A percentile compares a stretch with the other conserved stretches of the same genome.
Conservation (phyloP, 371 early-diverging fungal genomes). For the Syncephalastrum monosporum region DNA sequence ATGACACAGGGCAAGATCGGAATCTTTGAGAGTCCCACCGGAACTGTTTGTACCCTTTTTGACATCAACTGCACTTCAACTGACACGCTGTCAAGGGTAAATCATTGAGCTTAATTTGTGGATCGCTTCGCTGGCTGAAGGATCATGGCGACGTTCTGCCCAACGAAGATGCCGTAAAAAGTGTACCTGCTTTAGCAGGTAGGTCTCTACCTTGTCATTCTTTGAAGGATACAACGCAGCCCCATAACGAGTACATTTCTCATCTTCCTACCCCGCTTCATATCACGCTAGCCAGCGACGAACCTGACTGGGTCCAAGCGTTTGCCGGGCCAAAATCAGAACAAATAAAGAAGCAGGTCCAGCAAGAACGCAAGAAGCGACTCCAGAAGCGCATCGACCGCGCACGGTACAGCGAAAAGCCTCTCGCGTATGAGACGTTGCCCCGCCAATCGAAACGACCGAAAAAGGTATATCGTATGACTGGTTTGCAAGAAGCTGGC, state of each 20-base stretch:
- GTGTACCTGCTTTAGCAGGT: not conserved
- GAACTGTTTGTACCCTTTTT: constrained; percentile 59
- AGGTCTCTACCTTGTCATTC: too few relatives aligned
- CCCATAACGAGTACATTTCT: constrained; percentile 2
- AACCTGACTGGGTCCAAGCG: constrained; percentile 49
- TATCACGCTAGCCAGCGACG: constrained; percentile 11
- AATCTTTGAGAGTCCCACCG: constrained; percentile 90
- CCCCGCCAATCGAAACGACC: not conserved
- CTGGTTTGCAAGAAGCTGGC: not conserved
- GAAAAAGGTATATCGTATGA: constrained; percentile 1
- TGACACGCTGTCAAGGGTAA: constrained; percentile 61
- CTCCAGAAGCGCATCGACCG: not conserved
- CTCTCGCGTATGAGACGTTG: not conserved
- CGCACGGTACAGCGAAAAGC: not conserved
- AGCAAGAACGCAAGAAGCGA: constrained; percentile 7
- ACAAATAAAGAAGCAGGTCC: too few relatives aligned
- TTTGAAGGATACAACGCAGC: not conserved
- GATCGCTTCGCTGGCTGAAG: constrained; percentile 79
- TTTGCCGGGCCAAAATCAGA: not conserved
- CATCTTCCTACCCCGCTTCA: not conserved
- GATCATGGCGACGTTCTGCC: constrained; percentile 36
- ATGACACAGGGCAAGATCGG: constrained; percentile 72
- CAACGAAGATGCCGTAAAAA: not conserved
- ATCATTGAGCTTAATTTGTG: constrained; percentile 84
- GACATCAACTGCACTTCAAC: not conserved